Conservation (phyloP, 2,329 filamentous ascomycete genomes). For the Ascochyta fabae region DNA sequence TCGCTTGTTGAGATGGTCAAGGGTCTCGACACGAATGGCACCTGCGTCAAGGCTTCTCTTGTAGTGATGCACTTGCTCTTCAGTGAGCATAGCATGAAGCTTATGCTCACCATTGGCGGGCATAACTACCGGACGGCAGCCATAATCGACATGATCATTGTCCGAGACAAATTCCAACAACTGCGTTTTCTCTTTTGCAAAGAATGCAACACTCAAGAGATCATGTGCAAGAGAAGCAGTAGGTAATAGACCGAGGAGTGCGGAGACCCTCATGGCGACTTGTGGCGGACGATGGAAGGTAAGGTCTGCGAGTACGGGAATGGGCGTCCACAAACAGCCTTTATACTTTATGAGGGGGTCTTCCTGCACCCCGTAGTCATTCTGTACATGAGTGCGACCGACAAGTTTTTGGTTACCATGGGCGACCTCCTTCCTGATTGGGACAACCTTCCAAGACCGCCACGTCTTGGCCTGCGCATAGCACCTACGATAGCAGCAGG, state of each 20-base stretch:
- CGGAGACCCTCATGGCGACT: conserved; percentile 33
- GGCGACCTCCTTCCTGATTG: conserved; percentile 14
- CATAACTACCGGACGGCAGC: conserved; percentile 41
- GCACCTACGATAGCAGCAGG: conserved; percentile 15
- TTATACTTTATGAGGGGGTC: conserved; percentile 4
- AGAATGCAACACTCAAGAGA: conserved; percentile 38
- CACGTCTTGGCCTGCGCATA: conserved; percentile 9
- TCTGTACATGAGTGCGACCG: conserved; percentile 1
- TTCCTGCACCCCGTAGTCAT: neutral
- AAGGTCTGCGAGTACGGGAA: neutral
- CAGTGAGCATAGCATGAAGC: conserved; percentile 39
- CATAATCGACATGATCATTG: conserved; percentile 43
- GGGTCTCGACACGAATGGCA: conserved; percentile 30
- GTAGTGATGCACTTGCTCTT: conserved; percentile 29
- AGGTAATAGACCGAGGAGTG: conserved; percentile 35
- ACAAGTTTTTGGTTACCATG: conserved; percentile 5
- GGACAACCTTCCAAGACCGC: conserved; percentile 15
- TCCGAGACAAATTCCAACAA: conserved; percentile 38
- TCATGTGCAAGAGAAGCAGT: conserved; percentile 35
- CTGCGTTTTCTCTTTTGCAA: conserved; percentile 39
- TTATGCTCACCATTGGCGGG: conserved; percentile 39
- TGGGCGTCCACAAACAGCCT: neutral
- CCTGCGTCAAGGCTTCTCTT: conserved; percentile 34
- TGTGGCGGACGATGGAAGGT: neutral
- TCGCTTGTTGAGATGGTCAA: conserved; percentile 37